Percentiles rank a stretch among this genome's conserved stretches.
Conservation (phyloP, 2,329 filamentous ascomycete genomes). For the Emericellopsis atlantica region DNA sequence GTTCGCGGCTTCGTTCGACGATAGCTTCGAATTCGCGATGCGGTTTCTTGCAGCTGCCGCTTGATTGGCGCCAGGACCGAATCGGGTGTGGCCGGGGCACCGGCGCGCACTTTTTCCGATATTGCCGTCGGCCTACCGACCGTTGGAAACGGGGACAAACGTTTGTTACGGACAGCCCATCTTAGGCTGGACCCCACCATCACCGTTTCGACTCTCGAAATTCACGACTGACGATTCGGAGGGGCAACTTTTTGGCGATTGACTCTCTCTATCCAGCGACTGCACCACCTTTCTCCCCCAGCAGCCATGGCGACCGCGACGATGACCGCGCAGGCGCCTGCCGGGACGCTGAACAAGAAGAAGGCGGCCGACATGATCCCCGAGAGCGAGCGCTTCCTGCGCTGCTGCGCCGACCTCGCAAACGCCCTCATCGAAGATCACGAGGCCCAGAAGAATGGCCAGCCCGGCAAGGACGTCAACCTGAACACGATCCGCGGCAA, state of each 20-base stretch:
- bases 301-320: slow-evolving; percentile 36
- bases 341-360: slow-evolving; percentile 58
- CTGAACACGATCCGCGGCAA: slow-evolving; percentile 79
- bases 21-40: neutral
- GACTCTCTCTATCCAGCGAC: neutral
- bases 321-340: slow-evolving; percentile 49
- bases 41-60: neutral
- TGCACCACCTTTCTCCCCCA: too few species aligned
- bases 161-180: neutral
- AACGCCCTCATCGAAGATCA: slow-evolving; percentile 91
- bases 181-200: too few species aligned
- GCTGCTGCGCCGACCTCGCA: slow-evolving; percentile 91
- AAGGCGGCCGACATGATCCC: slow-evolving; percentile 63
- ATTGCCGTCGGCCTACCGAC: slow-evolving; percentile 1
- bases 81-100: slow-evolving; percentile 4
- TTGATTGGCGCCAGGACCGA: neutral
- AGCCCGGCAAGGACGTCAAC: slow-evolving; percentile 76
- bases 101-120: slow-evolving; percentile 5
- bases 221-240: too few species aligned
- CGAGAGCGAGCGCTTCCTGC: slow-evolving; percentile 88
- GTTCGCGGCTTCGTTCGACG: neutral
- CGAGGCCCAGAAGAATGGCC: slow-evolving; percentile 65
- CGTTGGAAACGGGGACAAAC: neutral
- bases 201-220: too few species aligned
- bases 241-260: neutral